These are phyloP conservation scores for Pugionium cornutum DNA, from an alignment of 345 rosid genomes.

Conservation along the genomic window DNA sequence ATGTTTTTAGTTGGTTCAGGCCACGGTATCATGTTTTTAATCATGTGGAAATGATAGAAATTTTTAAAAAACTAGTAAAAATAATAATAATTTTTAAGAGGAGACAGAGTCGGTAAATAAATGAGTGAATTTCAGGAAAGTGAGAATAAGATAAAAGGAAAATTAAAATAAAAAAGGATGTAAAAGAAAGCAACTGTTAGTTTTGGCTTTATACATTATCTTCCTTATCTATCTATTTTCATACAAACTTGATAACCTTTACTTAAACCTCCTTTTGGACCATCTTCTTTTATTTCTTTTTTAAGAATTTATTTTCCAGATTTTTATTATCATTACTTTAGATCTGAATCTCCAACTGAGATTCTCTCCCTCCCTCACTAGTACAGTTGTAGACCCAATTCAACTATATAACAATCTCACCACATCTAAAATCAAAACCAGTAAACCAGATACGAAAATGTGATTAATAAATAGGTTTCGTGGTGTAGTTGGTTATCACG, in stretches of 20 bases:
- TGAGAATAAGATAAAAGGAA: neutral
- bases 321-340: conserved; percentile 47
- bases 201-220: conserved; percentile 63
- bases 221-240: conserved; percentile 49
- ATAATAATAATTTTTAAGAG: no score
- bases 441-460: neutral
- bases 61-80: no score
- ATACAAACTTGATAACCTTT: conserved; percentile 44
- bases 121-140: conserved; percentile 37
- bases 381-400: conserved; percentile 38
- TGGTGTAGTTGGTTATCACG: conserved; percentile 99
- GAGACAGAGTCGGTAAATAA: conserved; percentile 48
- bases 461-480: conserved; percentile 50
- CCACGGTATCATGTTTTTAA: no score
- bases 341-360: conserved; percentile 78
- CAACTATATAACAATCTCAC: neutral
- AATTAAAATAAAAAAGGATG: neutral
- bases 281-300: conserved; percentile 24
- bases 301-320: conserved; percentile 36
- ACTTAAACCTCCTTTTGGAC: conserved; percentile 47
- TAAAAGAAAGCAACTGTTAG: conserved; percentile 58
- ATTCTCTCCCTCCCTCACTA: conserved; percentile 39
- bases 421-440: neutral
- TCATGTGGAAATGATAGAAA: no score
- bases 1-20: neutral